Evolutionary conservation across 257 asterid genomes (phyloP).

Genomic region (Solanum arcanum): DNA sequence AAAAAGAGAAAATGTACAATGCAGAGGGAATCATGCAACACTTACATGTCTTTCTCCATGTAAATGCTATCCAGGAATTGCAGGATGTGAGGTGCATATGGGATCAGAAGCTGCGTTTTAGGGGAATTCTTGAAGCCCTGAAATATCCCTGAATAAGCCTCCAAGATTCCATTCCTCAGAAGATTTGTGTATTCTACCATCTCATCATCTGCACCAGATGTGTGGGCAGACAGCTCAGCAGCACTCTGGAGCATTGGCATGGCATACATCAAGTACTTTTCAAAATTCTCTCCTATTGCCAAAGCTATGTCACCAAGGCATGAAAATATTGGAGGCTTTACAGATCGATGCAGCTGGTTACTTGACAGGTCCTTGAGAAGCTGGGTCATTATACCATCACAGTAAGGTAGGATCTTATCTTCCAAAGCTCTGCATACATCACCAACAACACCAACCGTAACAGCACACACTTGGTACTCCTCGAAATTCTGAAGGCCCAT

Average conservation of each 20-base stretch:
- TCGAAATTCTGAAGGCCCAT: conserved; percentile 91
- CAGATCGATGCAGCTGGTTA: conserved; percentile 76
- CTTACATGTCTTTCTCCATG: conserved; percentile 76
- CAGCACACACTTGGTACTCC: conserved; percentile 88
- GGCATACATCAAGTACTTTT: conserved; percentile 74
- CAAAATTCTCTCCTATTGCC: conserved; percentile 75
- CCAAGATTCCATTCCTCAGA: conserved; percentile 65
- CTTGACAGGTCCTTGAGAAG: conserved; percentile 72
- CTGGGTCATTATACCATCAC: conserved; percentile 84
- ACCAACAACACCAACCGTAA: conserved; percentile 86
- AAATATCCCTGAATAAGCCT: conserved; percentile 83
- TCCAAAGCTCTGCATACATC: conserved; percentile 86
- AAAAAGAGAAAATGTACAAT: not conserved
- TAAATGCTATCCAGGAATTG: conserved; percentile 74
- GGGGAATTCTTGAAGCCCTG: conserved; percentile 83
- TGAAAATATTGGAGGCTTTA: conserved; percentile 80
- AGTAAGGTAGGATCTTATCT: conserved; percentile 55
- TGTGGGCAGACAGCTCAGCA: conserved; percentile 66
- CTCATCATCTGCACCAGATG: conserved; percentile 64
- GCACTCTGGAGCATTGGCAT: conserved; percentile 95
- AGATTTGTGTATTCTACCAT: conserved; percentile 64
- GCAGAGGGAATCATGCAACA: not conserved
- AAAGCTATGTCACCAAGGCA: conserved; percentile 85
- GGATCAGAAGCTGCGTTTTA: conserved; percentile 59
- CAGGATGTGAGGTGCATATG: conserved; percentile 69